Evolutionary conservation across 1,284 basidiomycete genomes (phyloP), one percentile per base, ranked within the genome.

Genomic region (Pseudozyma sp.): DNA sequence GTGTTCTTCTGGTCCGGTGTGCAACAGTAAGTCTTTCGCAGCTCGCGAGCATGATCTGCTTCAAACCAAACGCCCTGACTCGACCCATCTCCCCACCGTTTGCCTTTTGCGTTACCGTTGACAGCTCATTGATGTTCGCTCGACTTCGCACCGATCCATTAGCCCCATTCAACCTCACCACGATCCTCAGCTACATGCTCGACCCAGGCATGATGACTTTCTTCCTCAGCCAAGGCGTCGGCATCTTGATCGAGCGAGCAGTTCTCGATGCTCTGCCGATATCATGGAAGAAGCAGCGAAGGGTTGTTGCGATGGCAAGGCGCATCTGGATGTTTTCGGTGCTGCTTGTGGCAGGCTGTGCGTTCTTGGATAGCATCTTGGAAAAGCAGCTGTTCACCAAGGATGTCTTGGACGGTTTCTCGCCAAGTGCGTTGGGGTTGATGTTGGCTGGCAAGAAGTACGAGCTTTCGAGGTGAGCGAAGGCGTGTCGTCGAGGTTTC

Each of bases 1-100:
- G 69, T 64, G 4, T 72, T 72, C 37, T 63, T 67, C 39, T 72
- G 63, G 69, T 72, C 69, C 16, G 69, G 69, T 10, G 60, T 67
- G 17, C 69, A 72, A 47, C 69, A 72, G 63, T 66, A 45, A 65
- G 63, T 65, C 19, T 24, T 24, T 24, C 24, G 24, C 35, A 37
- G 9, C 16, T 19, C 30, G 13, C 16, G 6, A 19, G 29, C 33
- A 7, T 4, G 8, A 14, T 5, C 35, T 14, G 9, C 9, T 8
- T 14, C 35, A 5, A 10, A 8, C 14, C 14, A 37, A 10, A 37
- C 14, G 35, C 14, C 3, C 35, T 37, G 35, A 37, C 35, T 37
- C 35, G 14, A 37, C 16, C n/a, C 40, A 13, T 42, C n/a, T 42
- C 13, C 16, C 11, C n/a, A 42, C 40, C n/a, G 11, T 51, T 19